Conservation (phyloP, 2,329 filamentous ascomycete species). For the Pestalotiopsis sp. region DNA sequence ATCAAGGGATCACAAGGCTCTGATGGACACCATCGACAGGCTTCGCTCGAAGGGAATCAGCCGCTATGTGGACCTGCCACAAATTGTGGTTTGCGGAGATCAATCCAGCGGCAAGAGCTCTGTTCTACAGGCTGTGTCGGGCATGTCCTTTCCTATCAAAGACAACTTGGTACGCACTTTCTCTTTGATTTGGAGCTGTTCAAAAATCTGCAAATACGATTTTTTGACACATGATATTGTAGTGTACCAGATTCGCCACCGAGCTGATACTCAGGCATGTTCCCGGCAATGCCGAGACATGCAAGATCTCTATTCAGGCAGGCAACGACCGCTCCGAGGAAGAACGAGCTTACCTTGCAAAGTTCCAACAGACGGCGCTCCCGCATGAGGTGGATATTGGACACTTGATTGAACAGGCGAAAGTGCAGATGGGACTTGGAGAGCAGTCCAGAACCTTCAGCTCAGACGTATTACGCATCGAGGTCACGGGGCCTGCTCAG, state of each 20-base stretch:
- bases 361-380: constrained; percentile 14
- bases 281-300: constrained; percentile 21
- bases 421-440: constrained; percentile 23
- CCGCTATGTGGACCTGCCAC: constrained; percentile 40
- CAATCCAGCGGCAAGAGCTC: constrained; percentile 66
- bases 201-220: too few relatives aligned
- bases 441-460: constrained; percentile 36
- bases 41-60: constrained; percentile 37
- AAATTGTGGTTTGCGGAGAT: constrained; percentile 60
- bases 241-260: constrained; percentile 64
- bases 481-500: constrained; percentile 45
- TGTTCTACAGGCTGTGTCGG: constrained; percentile 64
- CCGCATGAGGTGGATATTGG: constrained; percentile 27
- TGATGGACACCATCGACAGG: constrained; percentile 39
- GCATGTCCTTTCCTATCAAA: constrained; percentile 60
- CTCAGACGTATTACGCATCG: constrained; percentile 47
- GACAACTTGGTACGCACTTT: constrained; percentile 44
- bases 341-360: constrained; percentile 25
- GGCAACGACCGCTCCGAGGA: constrained; percentile 28
- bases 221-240: too few relatives aligned
- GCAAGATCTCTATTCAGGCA: constrained; percentile 36
- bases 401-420: constrained; percentile 38
- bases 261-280: constrained; percentile 58
- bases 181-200: too few relatives aligned
- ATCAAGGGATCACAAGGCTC: constrained; percentile 24